A percentile compares a stretch with the other conserved stretches of the same genome.
These are phyloP conservation scores for Ogataea corticis DNA, from an alignment of 805 yeast species.

Conservation along the genomic window DNA sequence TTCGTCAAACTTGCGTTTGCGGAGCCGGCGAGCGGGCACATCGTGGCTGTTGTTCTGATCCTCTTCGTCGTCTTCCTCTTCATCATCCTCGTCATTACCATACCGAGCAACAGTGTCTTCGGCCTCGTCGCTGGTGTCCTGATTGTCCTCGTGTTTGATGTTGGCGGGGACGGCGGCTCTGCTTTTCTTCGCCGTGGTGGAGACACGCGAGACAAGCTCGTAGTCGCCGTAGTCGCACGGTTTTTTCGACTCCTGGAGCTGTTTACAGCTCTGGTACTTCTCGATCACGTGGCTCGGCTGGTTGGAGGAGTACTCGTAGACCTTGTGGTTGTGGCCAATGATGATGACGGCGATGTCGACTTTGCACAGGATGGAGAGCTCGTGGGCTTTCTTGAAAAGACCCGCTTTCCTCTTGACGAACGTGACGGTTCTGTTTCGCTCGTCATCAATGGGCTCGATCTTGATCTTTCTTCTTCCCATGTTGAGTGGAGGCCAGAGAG, in stretches of 20 bases:
- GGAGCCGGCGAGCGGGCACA: neutral
- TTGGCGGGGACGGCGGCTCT: conserved; percentile 7
- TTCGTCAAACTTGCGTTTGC: conserved; percentile 3
- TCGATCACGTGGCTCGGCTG: conserved; percentile 53
- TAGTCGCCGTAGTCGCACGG: conserved; percentile 71
- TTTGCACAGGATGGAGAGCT: conserved; percentile 84
- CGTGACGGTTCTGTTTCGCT: conserved; percentile 81
- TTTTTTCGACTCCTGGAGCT: conserved; percentile 56
- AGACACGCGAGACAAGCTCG: conserved; percentile 33
- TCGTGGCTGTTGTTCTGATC: conserved; percentile 7
- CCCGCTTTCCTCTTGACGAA: conserved; percentile 95
- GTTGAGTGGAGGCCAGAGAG: neutral
- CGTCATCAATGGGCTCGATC: conserved; percentile 87
- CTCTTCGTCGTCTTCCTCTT: conserved; percentile 13
- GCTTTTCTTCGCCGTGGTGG: conserved; percentile 25
- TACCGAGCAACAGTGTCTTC: conserved; percentile 8
- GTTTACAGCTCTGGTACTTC: conserved; percentile 33
- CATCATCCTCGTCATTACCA: conserved; percentile 14
- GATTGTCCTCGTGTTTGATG: conserved; percentile 3
- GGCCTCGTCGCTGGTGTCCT: conserved; percentile 9
- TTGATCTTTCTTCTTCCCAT: conserved; percentile 98
- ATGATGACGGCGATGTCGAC: conserved; percentile 92
- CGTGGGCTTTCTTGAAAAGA: conserved; percentile 82
- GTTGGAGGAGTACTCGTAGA: conserved; percentile 81
- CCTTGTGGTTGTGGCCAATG: conserved; percentile 76